These are phyloP conservation scores for Melocanna baccifera DNA, from an alignment of 176 grass and related monocot genomes.

Conservation along the genomic window DNA sequence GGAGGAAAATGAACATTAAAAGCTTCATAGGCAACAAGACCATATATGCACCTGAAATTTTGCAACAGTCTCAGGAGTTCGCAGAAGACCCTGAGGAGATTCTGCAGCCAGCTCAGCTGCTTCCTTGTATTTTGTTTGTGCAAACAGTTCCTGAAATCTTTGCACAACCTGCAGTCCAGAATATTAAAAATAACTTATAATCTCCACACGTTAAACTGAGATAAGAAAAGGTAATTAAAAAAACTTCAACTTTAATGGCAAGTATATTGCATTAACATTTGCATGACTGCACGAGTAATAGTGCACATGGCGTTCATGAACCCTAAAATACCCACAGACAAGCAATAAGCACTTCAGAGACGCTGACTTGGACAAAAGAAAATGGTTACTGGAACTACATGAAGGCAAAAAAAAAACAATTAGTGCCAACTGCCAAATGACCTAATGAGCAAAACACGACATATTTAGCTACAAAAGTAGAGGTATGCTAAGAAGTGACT, in stretches of 20 bases:
- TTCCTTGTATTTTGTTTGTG: conserved; percentile 97
- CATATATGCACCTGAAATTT: conserved; percentile 78
- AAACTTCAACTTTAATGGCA: background rate
- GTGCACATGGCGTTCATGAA: background rate
- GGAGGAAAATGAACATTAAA: background rate
- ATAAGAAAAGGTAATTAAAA: background rate
- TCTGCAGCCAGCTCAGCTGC: conserved; percentile 96
- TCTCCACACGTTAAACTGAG: background rate
- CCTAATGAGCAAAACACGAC: background rate
- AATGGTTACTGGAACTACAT: background rate
- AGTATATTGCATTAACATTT: background rate
- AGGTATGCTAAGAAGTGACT: background rate
- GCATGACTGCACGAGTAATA: background rate
- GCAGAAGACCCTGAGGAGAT: conserved; percentile 82
- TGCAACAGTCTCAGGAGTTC: conserved; percentile 88
- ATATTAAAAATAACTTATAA: background rate
- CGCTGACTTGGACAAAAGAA: background rate
- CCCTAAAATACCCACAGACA: conserved; percentile 1
- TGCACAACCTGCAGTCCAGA: conserved; percentile 82
- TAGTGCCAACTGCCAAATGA: background rate
- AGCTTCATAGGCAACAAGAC: conserved; percentile 1
- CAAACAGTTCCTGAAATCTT: conserved; percentile 91
- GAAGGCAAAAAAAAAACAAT: background rate
- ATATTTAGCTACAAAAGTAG: background rate
- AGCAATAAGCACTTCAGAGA: background rate